Conservation (phyloP, 164 flowering plant species). For the Annona cherimola region DNA sequence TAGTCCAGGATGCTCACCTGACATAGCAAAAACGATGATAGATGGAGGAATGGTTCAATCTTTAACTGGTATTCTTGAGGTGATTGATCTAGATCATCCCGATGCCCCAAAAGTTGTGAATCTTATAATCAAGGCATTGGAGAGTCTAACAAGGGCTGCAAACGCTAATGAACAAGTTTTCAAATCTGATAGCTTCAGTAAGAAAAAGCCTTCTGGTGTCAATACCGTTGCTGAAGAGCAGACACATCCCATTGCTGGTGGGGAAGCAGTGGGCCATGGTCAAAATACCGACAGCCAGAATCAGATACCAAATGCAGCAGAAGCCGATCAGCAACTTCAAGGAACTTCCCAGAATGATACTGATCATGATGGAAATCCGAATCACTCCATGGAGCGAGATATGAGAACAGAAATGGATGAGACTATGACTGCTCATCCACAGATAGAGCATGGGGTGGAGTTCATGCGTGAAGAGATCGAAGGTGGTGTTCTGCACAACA, state of each 20-base stretch:
- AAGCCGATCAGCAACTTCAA: slow-evolving; percentile 32
- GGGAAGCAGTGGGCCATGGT: slow-evolving; percentile 31
- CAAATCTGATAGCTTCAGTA: slow-evolving; percentile 55
- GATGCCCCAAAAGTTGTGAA: slow-evolving; percentile 77
- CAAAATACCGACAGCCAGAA: slow-evolving; percentile 32
- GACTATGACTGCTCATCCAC: slow-evolving; percentile 28
- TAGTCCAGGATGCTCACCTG: slow-evolving; percentile 84
- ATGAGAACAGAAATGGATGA: slow-evolving; percentile 57
- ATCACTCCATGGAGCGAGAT: slow-evolving; percentile 44
- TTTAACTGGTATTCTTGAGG: slow-evolving; percentile 61
- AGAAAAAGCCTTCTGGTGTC: slow-evolving; percentile 43
- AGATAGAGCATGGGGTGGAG: slow-evolving; percentile 50
- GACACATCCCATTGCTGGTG: slow-evolving; percentile 19
- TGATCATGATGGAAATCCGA: slow-evolving; percentile 27
- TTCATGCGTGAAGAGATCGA: slow-evolving; percentile 73
- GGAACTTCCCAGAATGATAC: slow-evolving; percentile 37
- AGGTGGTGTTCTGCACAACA: slow-evolving; percentile 41
- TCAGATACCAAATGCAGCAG: slow-evolving; percentile 25
- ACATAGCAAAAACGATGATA: slow-evolving; percentile 82
- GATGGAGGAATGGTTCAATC: slow-evolving; percentile 78
- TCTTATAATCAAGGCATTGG: slow-evolving; percentile 77
- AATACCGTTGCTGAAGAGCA: slow-evolving; percentile 56
- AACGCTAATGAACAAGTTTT: slow-evolving; percentile 70
- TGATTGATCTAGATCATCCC: slow-evolving; percentile 85
- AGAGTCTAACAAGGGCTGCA: slow-evolving; percentile 82